Evolutionary conservation across 768 basidiomycete genomes (phyloP).

Genomic region (Xerocomellus chrysenteron): DNA sequence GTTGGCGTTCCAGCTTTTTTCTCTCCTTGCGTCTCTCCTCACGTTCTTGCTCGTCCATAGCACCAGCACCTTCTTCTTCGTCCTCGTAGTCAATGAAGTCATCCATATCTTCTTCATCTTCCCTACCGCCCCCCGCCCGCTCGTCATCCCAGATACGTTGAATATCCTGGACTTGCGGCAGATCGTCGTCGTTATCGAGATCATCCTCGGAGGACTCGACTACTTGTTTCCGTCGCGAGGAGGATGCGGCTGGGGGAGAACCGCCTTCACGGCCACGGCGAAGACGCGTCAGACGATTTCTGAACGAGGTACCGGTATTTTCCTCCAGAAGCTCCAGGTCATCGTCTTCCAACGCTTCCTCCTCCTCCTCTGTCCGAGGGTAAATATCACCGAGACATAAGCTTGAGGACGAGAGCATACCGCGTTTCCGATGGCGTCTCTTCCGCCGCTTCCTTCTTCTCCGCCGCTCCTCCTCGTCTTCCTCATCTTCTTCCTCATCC

Average conservation of each 20-base stretch:
- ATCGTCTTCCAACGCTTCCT: slow-evolving; percentile 79
- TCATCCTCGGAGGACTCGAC: slow-evolving; percentile 81
- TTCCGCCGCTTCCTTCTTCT: slow-evolving; percentile 66
- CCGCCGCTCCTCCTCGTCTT: slow-evolving; percentile 54
- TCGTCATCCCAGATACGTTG: slow-evolving; percentile 83
- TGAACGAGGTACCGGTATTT: slow-evolving; percentile 82
- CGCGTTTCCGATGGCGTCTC: slow-evolving; percentile 57
- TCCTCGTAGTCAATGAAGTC: slow-evolving; percentile 80
- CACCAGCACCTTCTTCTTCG: slow-evolving; percentile 78
- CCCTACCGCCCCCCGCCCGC: slow-evolving; percentile 41
- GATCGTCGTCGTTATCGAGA: slow-evolving; percentile 52
- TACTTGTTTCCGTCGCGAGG: slow-evolving; percentile 56
- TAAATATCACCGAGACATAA: slow-evolving; percentile 9
- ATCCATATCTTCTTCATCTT: slow-evolving; percentile 65
- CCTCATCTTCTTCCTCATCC: slow-evolving; percentile 84
- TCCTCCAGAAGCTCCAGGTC: slow-evolving; percentile 80
- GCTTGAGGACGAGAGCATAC: slow-evolving; percentile 32
- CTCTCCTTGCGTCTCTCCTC: slow-evolving; percentile 73
- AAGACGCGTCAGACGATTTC: slow-evolving; percentile 69
- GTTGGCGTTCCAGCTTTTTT: slow-evolving; percentile 58
- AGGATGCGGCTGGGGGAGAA: slow-evolving; percentile 63
- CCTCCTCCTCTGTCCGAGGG: slow-evolving; percentile 43
- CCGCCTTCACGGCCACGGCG: slow-evolving; percentile 74
- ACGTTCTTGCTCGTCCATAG: slow-evolving; percentile 71
- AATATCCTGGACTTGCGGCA: slow-evolving; percentile 55